Percentiles rank a stretch among this genome's conserved stretches.
Evolutionary conservation across 495 filamentous ascomycete species (phyloP).

Genomic region (Aspergillus nanangensis): DNA sequence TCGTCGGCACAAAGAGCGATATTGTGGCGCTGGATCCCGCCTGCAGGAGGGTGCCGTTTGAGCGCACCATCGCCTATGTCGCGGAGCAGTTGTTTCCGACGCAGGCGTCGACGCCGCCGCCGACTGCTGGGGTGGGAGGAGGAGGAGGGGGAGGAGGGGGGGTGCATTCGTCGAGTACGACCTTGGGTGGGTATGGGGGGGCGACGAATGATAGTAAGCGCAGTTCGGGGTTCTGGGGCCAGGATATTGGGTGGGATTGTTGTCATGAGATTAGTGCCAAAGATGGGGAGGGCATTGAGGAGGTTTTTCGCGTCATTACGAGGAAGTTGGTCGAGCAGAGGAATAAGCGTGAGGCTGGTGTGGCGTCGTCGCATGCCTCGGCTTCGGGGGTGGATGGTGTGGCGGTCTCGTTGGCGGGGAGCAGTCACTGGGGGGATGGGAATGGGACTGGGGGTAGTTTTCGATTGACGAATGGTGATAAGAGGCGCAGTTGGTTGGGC

Average conservation of each 20-base stretch:
- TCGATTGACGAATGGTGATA: conserved; percentile 40
- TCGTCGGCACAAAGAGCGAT: conserved; percentile 94
- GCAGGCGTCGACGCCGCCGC: conserved; percentile 58
- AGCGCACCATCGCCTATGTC: conserved; percentile 90
- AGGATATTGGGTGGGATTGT: conserved; percentile 91
- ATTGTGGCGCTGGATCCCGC: conserved; percentile 77
- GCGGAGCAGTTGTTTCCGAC: conserved; percentile 79
- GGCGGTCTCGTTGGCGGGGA: conserved; percentile 4
- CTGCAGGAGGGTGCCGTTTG: conserved; percentile 79
- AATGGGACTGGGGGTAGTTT: conserved; percentile 49
- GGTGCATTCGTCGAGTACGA: conserved; percentile 23
- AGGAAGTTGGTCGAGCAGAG: conserved; percentile 92
- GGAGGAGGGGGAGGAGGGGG: no score
- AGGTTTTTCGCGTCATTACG: conserved; percentile 93
- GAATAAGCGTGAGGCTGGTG: conserved; percentile 55
- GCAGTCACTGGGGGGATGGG: conserved; percentile 17
- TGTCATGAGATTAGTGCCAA: conserved; percentile 95
- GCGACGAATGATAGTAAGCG: conserved; percentile 75
- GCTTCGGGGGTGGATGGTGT: conserved; percentile 14
- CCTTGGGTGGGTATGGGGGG: conserved; percentile 56
- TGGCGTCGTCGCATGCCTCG: conserved; percentile 30
- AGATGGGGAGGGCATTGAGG: conserved; percentile 93
- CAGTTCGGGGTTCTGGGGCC: conserved; percentile 81
- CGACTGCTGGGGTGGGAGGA: conserved; percentile 43
- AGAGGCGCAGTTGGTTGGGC: conserved; percentile 50